Base-by-base conservation (phyloP, 106 monocot genomes). In the Chionographis japonica region DNA sequence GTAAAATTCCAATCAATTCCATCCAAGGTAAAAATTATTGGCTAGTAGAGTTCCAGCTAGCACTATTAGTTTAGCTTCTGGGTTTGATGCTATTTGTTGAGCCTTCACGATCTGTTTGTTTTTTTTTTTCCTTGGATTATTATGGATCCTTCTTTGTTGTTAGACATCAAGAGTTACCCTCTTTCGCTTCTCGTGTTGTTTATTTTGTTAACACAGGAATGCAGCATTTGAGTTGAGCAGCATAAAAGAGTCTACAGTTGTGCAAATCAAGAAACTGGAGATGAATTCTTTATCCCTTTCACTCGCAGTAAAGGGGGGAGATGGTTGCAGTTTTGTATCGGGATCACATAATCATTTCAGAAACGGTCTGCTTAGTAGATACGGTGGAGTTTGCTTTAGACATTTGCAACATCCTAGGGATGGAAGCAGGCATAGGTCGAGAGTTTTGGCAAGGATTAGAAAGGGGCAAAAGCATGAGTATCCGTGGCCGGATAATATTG, bases 381-480 rank as follows among this genome's bases (percentile, higher is more conserved):
- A 64, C 12, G 56, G 50, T 74, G 68, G 76, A 60, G 69, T 42
- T 66, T 77, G 82, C 70, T 72, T 84, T 67, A 89, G 72, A 74
- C 67, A 72, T 36, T 36, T 77, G 37, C 63, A 54, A 52, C 53
- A 37, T 56, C 72, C 56, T 56, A 63, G 72, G 19, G 42, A 14
- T 64, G 60, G 77, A 62, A 67, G 64, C 40, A 51, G 74, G 41
- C 63, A 46, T 58, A 64, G 73, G 35, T 37, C 70, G 4, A 52
- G 37, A 58, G 67, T 84, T 46, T 56, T 19, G 55, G 84, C 86
- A 60, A 86, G 71, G 75, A 74, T 90, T 14, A 90, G 61, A 46
- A 86, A 81, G 72, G 86, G 73, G 11, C 81, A 87, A 54, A 86
- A 87, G 68, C 86, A 86, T 65, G 86, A 91, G n/a, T 86, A 91